Percentiles rank a stretch among this genome's conserved stretches.
These are phyloP conservation scores for Apiosordaria backusii DNA, from an alignment of 495 filamentous ascomycete species.

Conservation along the genomic window DNA sequence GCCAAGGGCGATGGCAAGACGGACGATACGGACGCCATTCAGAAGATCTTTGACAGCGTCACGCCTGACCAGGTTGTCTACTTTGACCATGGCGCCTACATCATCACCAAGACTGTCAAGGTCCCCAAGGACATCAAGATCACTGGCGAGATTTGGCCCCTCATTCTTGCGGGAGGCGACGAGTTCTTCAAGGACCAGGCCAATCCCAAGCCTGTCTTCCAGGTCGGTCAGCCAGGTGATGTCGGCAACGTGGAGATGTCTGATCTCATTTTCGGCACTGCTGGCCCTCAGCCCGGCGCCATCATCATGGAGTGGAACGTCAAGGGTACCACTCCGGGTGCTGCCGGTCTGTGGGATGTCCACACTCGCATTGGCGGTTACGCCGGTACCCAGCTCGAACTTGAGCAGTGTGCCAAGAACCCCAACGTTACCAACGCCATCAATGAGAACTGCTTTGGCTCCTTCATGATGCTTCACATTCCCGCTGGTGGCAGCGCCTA, in stretches of 20 bases:
- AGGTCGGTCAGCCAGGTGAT: constrained; percentile 77
- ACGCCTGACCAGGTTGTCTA: constrained; percentile 67
- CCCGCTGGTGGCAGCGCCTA: constrained; percentile 68
- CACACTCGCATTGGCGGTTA: constrained; percentile 84
- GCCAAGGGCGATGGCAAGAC: constrained; percentile 74
- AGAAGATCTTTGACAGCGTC: constrained; percentile 63
- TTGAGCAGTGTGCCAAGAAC: constrained; percentile 69
- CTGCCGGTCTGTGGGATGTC: constrained; percentile 84
- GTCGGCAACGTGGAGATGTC: constrained; percentile 76
- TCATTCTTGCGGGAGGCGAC: constrained; percentile 77
- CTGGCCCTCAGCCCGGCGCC: constrained; percentile 76
- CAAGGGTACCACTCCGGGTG: constrained; percentile 60
- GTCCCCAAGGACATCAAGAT: constrained; percentile 77
- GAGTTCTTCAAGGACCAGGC: constrained; percentile 62
- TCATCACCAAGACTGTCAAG: constrained; percentile 78
- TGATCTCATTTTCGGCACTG: constrained; percentile 76
- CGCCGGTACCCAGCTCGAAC: constrained; percentile 75
- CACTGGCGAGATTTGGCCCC: constrained; percentile 85
- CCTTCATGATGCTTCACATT: constrained; percentile 81
- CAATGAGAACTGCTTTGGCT: constrained; percentile 59
- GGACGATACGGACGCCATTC: constrained; percentile 68
- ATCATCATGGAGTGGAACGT: constrained; percentile 93
- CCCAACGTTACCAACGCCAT: constrained; percentile 55
- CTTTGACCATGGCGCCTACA: constrained; percentile 88
- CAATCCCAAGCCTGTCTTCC: constrained; percentile 69